Base-by-base conservation (phyloP, 2,329 filamentous ascomycete species). In the Aureobasidium zeae region DNA sequence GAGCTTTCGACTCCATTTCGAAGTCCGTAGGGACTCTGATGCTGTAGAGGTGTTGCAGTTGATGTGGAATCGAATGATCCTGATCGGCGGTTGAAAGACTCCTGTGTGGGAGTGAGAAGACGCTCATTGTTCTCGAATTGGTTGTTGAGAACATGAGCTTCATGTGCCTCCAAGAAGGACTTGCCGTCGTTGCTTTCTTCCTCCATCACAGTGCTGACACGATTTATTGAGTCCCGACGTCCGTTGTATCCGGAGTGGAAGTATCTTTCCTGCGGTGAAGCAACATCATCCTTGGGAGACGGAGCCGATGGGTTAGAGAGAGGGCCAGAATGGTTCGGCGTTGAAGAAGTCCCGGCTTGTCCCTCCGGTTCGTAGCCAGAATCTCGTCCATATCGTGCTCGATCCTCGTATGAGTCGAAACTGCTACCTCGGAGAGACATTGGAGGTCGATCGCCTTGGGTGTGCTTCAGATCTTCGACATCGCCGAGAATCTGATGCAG, bases 181-280 rank as follows among this genome's bases (percentile, higher is more conserved):
- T 16, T 26, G 4, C 54, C 52, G 21, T 53, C 52, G 41, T 93
- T 84, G 50, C 93, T 86, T 44, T 88, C 82, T 24, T 74, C 81
- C 61, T 94, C 88, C 13, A 79, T 77, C 1, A 95, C 88, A 2
- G 88, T 94, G 66, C 86, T 94, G 57, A 94, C 86, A 36, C 88
- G 83, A 59, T 89, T 80, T 46, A 83, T 83, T 0, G 81, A 83
- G 48, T 63, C 65, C 45, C 70, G 68, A 30, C 69, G 71, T 13
- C 66, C 65, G 47, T 71, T 71, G 51, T 71, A 71, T 6, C 70
- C 68, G 26, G 68, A 71, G 49, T 71, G 68, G 49, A 69, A 62
- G 25, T 57, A 55, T 21, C 57, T 54, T 52, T 61, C 60, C 13
- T 51, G 47, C 9, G 55, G 52, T 0, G 56, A 52, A 15, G 52